Conservation (phyloP, 306 rosid species). For the Cucurbita maxima region DNA sequence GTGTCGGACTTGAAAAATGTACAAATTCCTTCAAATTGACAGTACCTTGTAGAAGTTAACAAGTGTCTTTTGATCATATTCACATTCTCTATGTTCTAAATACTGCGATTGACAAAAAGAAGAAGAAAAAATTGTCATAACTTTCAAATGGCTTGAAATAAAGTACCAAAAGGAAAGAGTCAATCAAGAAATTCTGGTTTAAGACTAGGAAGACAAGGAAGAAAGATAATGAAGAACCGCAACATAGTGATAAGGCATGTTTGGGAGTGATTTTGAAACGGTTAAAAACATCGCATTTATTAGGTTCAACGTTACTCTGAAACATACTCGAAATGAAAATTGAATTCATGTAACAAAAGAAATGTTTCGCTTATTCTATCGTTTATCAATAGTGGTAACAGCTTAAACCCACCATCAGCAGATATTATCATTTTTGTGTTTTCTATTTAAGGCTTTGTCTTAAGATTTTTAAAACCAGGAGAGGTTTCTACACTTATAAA, state of each 20-base stretch:
- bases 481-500: too few relatives aligned
- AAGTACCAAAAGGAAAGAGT: background rate
- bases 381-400: too few relatives aligned
- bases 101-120: slow-evolving; percentile 31
- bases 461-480: too few relatives aligned
- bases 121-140: background rate
- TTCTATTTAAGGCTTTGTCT: too few relatives aligned
- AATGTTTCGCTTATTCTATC: too few relatives aligned
- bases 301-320: too few relatives aligned
- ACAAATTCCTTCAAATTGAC: background rate
- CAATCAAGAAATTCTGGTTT: background rate
- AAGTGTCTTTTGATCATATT: slow-evolving; percentile 28
- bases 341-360: too few relatives aligned
- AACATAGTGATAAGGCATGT: background rate
- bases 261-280: background rate
- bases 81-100: slow-evolving; percentile 40
- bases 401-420: too few relatives aligned
- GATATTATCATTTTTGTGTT: too few relatives aligned
- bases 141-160: background rate
- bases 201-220: background rate
- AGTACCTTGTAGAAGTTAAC: slow-evolving; percentile 41
- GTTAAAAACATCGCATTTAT: too few relatives aligned
- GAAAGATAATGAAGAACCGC: background rate
- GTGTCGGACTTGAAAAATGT: background rate
- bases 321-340: background rate